Conservation (phyloP, 805 yeast genomes). For the Grigorovia transvaalensis region DNA sequence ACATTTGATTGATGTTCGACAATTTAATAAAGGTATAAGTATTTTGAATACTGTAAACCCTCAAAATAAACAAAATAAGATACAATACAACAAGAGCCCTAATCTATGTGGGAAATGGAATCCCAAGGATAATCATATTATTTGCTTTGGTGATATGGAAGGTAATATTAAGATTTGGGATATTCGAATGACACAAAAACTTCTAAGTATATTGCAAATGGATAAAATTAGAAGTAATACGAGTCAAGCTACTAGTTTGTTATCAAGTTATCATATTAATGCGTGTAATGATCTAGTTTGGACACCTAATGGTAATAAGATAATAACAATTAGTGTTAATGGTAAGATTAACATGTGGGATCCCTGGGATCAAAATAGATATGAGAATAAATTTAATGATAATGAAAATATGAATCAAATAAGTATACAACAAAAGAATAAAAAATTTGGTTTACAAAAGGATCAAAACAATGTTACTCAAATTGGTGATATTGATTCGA, state of each 20-base stretch:
- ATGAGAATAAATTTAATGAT: conserved; percentile 1
- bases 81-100: conserved; percentile 7
- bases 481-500: conserved; percentile 18
- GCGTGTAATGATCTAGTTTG: conserved; percentile 73
- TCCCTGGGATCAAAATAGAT: conserved; percentile 11
- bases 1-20: conserved; percentile 61
- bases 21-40: conserved; percentile 57
- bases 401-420: conserved; percentile 1
- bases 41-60: conserved; percentile 45
- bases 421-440: background rate
- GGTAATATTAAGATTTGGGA: conserved; percentile 86
- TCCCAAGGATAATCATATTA: conserved; percentile 46
- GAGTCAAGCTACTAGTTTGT: background rate
- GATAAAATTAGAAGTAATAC: background rate
- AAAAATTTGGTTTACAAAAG: background rate
- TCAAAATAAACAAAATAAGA: background rate
- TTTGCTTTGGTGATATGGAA: conserved; percentile 73
- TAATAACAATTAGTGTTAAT: conserved; percentile 67
- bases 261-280: background rate
- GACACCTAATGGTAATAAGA: conserved; percentile 52
- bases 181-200: conserved; percentile 35
- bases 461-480: conserved; percentile 1
- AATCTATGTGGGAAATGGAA: conserved; percentile 55
- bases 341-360: conserved; percentile 72
- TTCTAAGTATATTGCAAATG: conserved; percentile 15